phyloP scores from a whole-genome alignment of 2,329 filamentous ascomycete species.

The Zalaria obscura region DNA sequence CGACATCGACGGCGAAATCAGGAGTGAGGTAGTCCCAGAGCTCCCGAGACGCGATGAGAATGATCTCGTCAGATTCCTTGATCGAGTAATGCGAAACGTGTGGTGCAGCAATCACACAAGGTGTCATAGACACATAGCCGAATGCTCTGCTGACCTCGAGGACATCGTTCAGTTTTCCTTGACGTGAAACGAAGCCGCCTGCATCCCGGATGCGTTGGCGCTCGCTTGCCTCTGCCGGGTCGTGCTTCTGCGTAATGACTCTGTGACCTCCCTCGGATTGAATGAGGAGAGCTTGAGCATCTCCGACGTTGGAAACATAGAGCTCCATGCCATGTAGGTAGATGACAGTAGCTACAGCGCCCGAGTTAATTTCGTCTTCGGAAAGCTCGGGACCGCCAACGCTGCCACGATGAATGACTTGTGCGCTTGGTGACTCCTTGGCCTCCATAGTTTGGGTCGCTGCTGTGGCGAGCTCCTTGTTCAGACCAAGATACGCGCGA shows the following conservation, averaged over 20 bases:
- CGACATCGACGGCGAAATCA: constrained; percentile 83
- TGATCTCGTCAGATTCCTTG: constrained; percentile 82
- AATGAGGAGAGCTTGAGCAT: constrained; percentile 90
- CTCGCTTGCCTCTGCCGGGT: constrained; percentile 75
- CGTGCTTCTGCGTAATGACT: constrained; percentile 80
- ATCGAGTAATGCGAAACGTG: constrained; percentile 66
- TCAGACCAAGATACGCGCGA: constrained; percentile 73
- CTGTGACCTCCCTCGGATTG: constrained; percentile 73
- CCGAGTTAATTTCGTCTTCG: constrained; percentile 79
- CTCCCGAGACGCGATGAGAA: constrained; percentile 79
- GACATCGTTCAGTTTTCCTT: constrained; percentile 82
- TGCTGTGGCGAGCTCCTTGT: constrained; percentile 83
- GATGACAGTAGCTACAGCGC: constrained; percentile 80
- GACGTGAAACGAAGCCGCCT: constrained; percentile 88
- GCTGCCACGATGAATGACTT: constrained; percentile 54
- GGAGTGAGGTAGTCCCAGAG: constrained; percentile 91
- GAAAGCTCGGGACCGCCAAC: constrained; percentile 62
- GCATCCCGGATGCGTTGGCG: constrained; percentile 83
- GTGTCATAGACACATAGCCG: constrained; percentile 85
- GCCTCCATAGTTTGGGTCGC: constrained; percentile 72
- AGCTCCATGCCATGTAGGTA: constrained; percentile 84
- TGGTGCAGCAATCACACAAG: constrained; percentile 81
- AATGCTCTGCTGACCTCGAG: constrained; percentile 90
- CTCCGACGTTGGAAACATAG: constrained; percentile 88
- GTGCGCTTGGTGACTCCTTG: constrained; percentile 36